These are phyloP conservation scores for Verticillium tricorpus DNA, from an alignment of 2,329 filamentous ascomycete species.

Conservation along the genomic window DNA sequence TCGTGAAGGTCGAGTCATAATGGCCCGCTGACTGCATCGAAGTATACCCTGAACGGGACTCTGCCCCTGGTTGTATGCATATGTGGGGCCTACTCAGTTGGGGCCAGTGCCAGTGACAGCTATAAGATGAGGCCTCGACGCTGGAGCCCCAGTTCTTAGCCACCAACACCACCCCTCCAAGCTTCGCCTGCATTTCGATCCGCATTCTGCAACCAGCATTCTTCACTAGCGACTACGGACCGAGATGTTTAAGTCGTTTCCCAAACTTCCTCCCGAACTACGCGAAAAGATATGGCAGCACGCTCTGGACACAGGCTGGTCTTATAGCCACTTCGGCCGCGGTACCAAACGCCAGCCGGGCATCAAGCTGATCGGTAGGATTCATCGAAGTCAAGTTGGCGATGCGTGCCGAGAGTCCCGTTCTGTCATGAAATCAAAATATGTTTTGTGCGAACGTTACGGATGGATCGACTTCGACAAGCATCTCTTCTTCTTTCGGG, in stretches of 20 bases:
- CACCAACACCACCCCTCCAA: neutral
- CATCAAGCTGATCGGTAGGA: neutral
- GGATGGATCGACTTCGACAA: neutral
- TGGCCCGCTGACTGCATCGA: neutral
- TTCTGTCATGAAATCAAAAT: neutral
- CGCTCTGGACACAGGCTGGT: neutral
- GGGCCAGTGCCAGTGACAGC: neutral
- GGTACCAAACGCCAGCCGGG: neutral
- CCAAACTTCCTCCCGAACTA: neutral
- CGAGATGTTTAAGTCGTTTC: neutral
- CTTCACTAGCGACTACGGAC: neutral
- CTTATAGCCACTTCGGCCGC: neutral
- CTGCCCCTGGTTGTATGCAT: neutral
- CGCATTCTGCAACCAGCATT: neutral
- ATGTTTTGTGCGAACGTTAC: neutral
- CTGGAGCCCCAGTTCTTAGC: neutral
- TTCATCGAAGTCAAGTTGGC: neutral
- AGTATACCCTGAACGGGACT: neutral
- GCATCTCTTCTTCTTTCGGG: conserved; percentile 1
- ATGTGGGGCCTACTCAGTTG: neutral
- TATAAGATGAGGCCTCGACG: neutral
- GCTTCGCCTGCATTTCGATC: neutral
- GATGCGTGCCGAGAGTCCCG: neutral
- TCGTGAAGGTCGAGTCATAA: neutral
- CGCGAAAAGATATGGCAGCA: neutral